Percentiles rank a stretch among this genome's conserved stretches.
Conservation (phyloP, 2,329 filamentous ascomycete species). For the Biscogniauxia marginata region DNA sequence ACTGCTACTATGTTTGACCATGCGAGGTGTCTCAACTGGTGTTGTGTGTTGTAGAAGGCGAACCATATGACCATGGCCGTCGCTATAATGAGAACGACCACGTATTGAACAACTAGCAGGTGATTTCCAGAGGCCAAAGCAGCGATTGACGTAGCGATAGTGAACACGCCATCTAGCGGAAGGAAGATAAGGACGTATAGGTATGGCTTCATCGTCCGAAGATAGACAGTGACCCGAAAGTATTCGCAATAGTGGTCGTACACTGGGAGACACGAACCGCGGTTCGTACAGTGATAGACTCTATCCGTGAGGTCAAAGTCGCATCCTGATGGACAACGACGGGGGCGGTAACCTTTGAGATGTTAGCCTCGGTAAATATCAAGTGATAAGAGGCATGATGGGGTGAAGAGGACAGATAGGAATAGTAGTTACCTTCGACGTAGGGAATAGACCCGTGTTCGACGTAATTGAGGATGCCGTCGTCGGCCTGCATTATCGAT, state of each 20-base stretch:
- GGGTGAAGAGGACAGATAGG: too few relatives aligned
- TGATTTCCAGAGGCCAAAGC: slow-evolving; percentile 6
- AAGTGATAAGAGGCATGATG: too few relatives aligned
- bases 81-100: too few relatives aligned
- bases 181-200: slow-evolving; percentile 13
- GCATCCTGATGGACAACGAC: background rate
- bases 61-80: too few relatives aligned
- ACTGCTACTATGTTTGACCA: too few relatives aligned
- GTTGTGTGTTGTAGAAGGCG: too few relatives aligned
- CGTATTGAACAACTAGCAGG: too few relatives aligned
- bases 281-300: slow-evolving; percentile 13
- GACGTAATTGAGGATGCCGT: background rate
- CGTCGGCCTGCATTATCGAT: slow-evolving; percentile 14
- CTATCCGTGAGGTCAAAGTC: slow-evolving; percentile 12
- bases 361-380: background rate
- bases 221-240: slow-evolving; percentile 12
- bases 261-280: slow-evolving; percentile 11
- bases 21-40: too few relatives aligned
- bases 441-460: slow-evolving; percentile 4
- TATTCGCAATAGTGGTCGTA: slow-evolving; percentile 18
- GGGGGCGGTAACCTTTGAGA: background rate
- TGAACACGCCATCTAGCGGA: slow-evolving; percentile 11
- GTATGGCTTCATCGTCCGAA: slow-evolving; percentile 20
- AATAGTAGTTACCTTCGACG: slow-evolving; percentile 5
- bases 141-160: slow-evolving; percentile 3